Conservation (phyloP, 2,329 filamentous ascomycete genomes). For the Cytospora piceae region DNA sequence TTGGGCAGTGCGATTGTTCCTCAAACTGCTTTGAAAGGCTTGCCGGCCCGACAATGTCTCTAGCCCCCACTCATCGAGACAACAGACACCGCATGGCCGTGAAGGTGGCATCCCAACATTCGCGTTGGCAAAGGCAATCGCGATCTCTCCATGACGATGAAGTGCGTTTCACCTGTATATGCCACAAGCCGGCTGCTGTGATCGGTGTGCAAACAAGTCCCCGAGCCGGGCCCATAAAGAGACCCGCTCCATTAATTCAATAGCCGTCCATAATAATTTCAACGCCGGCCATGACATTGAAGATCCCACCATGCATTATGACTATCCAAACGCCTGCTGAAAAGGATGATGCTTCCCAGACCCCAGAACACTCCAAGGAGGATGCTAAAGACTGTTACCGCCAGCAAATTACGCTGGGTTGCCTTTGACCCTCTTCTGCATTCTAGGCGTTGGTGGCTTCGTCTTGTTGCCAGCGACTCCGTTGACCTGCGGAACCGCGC, state of each 20-base stretch:
- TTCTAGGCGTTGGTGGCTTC: conserved; percentile 61
- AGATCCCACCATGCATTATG: conserved; percentile 23
- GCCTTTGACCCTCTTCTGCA: conserved; percentile 58
- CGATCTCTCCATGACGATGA: neutral
- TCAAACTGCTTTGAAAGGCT: neutral
- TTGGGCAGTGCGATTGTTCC: neutral
- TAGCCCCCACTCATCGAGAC: neutral
- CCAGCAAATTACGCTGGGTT: conserved; percentile 39
- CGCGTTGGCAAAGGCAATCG: neutral
- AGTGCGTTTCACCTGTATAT: neutral
- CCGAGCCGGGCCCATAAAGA: conserved; percentile 4
- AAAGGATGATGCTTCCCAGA: conserved; percentile 7
- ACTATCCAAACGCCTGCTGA: conserved; percentile 24
- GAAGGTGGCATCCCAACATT: neutral
- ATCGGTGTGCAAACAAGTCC: neutral
- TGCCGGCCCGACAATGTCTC: neutral
- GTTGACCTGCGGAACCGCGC: conserved; percentile 52
- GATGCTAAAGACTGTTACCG: conserved; percentile 1
- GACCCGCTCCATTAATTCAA: conserved; percentile 5
- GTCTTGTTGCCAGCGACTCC: conserved; percentile 51
- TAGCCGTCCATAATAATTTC: neutral
- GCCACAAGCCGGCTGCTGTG: neutral
- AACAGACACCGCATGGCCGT: neutral
- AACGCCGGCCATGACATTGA: conserved; percentile 12
- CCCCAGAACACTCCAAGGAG: conserved; percentile 1